Evolutionary conservation across 495 filamentous ascomycete genomes (phyloP).

Genomic region (Neurospora hispaniola): DNA sequence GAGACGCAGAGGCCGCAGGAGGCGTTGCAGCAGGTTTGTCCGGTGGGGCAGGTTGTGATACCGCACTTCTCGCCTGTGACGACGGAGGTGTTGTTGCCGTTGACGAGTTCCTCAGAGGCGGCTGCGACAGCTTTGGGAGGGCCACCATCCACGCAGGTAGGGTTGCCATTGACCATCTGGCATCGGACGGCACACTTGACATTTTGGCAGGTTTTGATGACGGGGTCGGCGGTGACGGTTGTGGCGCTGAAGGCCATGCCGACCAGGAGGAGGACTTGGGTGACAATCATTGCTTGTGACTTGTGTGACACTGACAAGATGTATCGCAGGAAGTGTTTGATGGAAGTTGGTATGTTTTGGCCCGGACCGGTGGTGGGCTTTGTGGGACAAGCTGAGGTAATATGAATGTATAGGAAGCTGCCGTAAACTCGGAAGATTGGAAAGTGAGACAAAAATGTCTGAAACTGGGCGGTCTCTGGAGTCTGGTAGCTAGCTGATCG

Average conservation of each 20-base stretch:
- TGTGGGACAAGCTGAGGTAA: not conserved
- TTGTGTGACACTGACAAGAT: not conserved
- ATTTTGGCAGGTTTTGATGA: slow-evolving; percentile 5
- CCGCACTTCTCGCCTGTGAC: slow-evolving; percentile 1
- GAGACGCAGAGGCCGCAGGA: slow-evolving; percentile 11
- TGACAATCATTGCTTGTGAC: not conserved
- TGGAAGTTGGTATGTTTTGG: not conserved
- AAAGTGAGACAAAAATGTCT: not conserved
- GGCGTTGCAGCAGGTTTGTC: slow-evolving; percentile 5
- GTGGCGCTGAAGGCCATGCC: slow-evolving; percentile 7
- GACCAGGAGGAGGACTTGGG: slow-evolving; percentile 4
- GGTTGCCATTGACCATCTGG: slow-evolving; percentile 5
- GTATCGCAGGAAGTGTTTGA: not conserved
- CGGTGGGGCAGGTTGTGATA: not conserved
- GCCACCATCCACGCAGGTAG: slow-evolving; percentile 5
- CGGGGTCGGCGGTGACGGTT: slow-evolving; percentile 3
- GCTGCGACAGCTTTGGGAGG: not conserved
- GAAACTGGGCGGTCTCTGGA: not conserved
- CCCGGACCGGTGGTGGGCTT: not conserved
- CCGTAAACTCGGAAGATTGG: not conserved
- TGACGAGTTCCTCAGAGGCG: not conserved
- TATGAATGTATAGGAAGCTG: not conserved
- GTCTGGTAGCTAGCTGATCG: not conserved
- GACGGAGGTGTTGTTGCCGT: not conserved
- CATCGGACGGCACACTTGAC: slow-evolving; percentile 11